Evolutionary conservation across 2,329 filamentous ascomycete genomes (phyloP).

Genomic region (Clathrospora elynae): DNA sequence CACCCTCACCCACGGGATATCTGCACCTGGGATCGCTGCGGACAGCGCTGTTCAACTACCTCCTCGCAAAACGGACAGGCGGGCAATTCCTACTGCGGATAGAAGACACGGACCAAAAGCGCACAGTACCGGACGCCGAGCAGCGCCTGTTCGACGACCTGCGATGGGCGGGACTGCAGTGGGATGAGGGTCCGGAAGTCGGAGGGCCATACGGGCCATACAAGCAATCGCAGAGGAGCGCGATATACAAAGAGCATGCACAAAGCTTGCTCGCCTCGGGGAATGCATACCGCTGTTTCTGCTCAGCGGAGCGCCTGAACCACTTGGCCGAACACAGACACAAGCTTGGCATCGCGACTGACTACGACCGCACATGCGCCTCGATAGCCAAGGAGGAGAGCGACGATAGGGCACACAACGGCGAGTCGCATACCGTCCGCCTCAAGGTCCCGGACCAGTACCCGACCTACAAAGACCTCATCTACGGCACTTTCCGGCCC

Average conservation of each 20-base stretch:
- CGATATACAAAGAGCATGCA: constrained; percentile 73
- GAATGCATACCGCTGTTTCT: constrained; percentile 93
- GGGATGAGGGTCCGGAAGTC: constrained; percentile 90
- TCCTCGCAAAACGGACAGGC: constrained; percentile 83
- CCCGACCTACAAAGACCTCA: constrained; percentile 72
- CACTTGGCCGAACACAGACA: constrained; percentile 67
- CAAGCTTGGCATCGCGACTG: constrained; percentile 61
- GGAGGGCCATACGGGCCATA: constrained; percentile 83
- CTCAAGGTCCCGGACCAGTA: constrained; percentile 68
- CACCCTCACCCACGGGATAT: constrained; percentile 92
- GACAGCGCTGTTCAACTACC: constrained; percentile 93
- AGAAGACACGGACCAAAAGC: constrained; percentile 93
- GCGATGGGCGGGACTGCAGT: constrained; percentile 84
- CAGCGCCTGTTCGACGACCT: constrained; percentile 77
- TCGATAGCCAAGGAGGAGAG: constrained; percentile 70
- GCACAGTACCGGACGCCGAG: constrained; percentile 81
- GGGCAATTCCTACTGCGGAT: constrained; percentile 90
- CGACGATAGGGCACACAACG: constrained; percentile 68
- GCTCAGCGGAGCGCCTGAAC: constrained; percentile 72
- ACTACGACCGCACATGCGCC: constrained; percentile 76
- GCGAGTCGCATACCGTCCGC: constrained; percentile 77
- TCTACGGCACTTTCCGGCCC: constrained; percentile 66
- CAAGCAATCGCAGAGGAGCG: constrained; percentile 83
- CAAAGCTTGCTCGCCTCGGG: constrained; percentile 70
- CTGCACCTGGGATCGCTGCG: constrained; percentile 89